Base-by-base conservation (phyloP, 2,329 filamentous ascomycete species). In the Beauveria sp. region DNA sequence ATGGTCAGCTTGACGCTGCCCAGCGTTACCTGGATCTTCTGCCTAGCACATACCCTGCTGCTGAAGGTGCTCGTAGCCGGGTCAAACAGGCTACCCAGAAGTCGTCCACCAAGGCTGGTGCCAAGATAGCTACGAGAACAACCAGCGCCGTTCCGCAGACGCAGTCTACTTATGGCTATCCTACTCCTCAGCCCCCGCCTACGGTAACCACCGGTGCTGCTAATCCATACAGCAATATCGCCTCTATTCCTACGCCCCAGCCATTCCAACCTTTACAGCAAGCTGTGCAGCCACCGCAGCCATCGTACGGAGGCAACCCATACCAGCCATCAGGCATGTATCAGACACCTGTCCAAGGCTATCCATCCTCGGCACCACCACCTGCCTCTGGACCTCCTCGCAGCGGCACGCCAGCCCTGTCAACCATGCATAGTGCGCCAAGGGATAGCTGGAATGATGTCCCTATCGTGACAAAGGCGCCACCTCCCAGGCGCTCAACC, bases 401-500 rank as follows among this genome's bases (percentile, higher is more conserved):
- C 64, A 86, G 84, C 63, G 81, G 84, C 28, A 86, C 85, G 42
- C 83, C 87, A n/a, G 80, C 85, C 46, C 87, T 91, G 24, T 85
- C 90, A 20, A 85, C 90, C 10, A 86, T 85, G 69, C 79, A 84
- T 62, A 87, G 86, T 70, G 88, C 89, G 18, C 57, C 57, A 65
- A 87, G 87, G 65, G 85, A 87, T 30, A 89, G 90, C 67, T 99
- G 95, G 95, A 99, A 99, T 68, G 95, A 99, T 73, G 88, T 96
- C 57, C 95, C 95, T 1, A 83, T 96, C 69, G 89, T 98, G 51
- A 81, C 85, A 51, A 91, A 93, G 77, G 78, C 83, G 60, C 81
- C 88, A n/a, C 82, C 84, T 16, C 82, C 87, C 24, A 86, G 93
- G 66, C 85, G 88, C 70, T 81, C 81, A 51, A 97, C 93, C 1